Conservation (phyloP, 2,329 filamentous ascomycete species). For the Aphanocladium album region DNA sequence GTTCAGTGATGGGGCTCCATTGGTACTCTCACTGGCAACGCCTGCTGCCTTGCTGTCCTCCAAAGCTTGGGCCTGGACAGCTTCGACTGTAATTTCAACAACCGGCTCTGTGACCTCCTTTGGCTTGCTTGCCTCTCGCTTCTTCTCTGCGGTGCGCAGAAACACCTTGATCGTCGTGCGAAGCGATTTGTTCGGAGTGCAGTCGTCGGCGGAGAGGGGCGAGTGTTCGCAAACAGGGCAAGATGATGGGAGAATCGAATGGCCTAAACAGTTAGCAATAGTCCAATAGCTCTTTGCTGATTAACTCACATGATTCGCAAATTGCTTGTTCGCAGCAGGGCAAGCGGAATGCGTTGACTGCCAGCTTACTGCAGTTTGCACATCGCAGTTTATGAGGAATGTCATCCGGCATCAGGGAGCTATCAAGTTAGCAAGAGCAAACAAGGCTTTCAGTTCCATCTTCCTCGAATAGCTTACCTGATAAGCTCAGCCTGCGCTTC, state of each 20-base stretch:
- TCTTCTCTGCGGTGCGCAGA: slow-evolving; percentile 85
- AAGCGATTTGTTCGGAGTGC: slow-evolving; percentile 84
- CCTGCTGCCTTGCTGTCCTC: not conserved
- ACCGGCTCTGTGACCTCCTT: slow-evolving; percentile 42
- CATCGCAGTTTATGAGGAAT: slow-evolving; percentile 96
- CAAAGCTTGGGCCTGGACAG: slow-evolving; percentile 15
- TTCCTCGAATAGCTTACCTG: slow-evolving; percentile 35
- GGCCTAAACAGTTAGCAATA: slow-evolving; percentile 49
- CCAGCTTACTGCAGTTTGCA: slow-evolving; percentile 86
- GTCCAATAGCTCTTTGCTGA: not conserved
- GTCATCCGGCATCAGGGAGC: slow-evolving; percentile 72
- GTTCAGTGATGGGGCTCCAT: not conserved
- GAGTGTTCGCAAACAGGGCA: slow-evolving; percentile 93
- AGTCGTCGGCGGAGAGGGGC: slow-evolving; percentile 79
- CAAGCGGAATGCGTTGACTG: slow-evolving; percentile 83
- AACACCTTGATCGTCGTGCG: slow-evolving; percentile 90
- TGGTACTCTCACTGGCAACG: not conserved
- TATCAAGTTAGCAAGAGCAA: slow-evolving; percentile 29
- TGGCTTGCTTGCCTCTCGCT: slow-evolving; percentile 61
- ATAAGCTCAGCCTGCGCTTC: slow-evolving; percentile 56
- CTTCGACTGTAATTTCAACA: slow-evolving; percentile 38
- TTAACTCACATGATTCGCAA: slow-evolving; percentile 73
- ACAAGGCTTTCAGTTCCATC: not conserved
- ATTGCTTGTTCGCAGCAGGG: slow-evolving; percentile 95
- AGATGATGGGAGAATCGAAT: slow-evolving; percentile 67